Evolutionary conservation across 306 rosid genomes (phyloP), one percentile per base, ranked within the genome.

Genomic region (Glycine latifolia): DNA sequence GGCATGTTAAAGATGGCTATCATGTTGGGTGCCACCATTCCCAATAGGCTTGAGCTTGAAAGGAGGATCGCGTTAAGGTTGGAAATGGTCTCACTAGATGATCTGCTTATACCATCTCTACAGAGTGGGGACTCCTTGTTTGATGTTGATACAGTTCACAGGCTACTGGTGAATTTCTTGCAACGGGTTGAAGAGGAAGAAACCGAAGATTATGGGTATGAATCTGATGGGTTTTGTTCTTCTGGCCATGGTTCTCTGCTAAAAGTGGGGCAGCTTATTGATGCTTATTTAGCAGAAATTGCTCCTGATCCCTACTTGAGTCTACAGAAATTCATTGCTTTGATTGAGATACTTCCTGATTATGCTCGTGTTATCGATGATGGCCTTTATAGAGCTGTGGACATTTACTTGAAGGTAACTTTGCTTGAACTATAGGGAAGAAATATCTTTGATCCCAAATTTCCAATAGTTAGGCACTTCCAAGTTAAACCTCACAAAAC

Each of bases 361-460:
- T 90, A 94, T 87, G 94, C 97, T 83, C 94, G 97, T n/a, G 92
- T 92, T 52, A 83, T 92, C 1, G 94, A 90, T 37, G 98, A 94
- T 80, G 97, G 98, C 46, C 86, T 92, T 63, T 94, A 94, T 50
- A 88, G 97, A 86, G 97, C 98, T 1, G 31, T 92, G 17, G 98
- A 94, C 79, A 89, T 94, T 55, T 92, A 91, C 83, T 70, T 94
- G 84, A 94, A 94, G 92, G 98, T 91, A 89, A 79, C 63, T 74
- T 79, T 68, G 3, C 54, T 66, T 69, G 37, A 26, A 26, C 31
- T 26, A 26, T 26, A 26, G 31, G 31, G 31, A 26, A 26, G 31
- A 26, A 26, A 26, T 26, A 26, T 26, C 31, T 26, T 26, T 26
- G 31, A 26, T 26, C 1, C 31, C 31, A 26, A 26, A 26, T 26